Base-by-base conservation (phyloP, 148 eudicot species). In the Vaccinium myrtillus region DNA sequence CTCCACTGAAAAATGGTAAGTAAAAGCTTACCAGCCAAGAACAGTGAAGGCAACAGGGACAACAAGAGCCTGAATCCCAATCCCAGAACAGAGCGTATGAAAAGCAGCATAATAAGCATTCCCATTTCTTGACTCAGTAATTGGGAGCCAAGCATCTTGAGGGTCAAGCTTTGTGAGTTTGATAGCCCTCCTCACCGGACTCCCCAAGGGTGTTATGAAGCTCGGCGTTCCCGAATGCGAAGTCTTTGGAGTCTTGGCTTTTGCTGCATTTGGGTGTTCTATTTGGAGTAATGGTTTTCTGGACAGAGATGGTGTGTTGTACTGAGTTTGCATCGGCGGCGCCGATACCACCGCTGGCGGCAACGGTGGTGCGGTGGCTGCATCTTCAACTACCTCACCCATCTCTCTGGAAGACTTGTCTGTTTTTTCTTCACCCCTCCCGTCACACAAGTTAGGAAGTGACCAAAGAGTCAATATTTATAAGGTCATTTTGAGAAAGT, bases 101-200 rank as follows among this genome's bases (percentile, higher is more conserved):
- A 83, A 83, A 12, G 85, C 85, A n/a, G 85, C 80, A 8, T 83
- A 83, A 36, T 75, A 75, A 3, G 80, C 80, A 39, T 83, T 83
- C 19, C 85, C 85, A 25, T 83, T 83, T 58, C 85, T 74, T 13
- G 85, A 83, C 71, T 83, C 85, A 12, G 85, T 83, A 71, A 83
- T 83, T 13, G 85, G 85, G 6, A 83, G 85, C 85, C 85, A 83
- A 39, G 79, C 85, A 39, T 83, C 85, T n/a, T 83, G 79, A 23
- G 79, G 85, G 43, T 83, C 71, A 4, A 83, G 85, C 43, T 56
- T 83, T 1, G 85, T 83, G 16, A 75, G 15, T 4, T 46, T 36
- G 6, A 83, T 32, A 0, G 85, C 85, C n/a, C 80, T 74, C 80
- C 80, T 75, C 48, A 83, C 61, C 0, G 85, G 85, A 78, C 80